Percentiles rank a stretch among this genome's conserved stretches.
Evolutionary conservation across 2,329 filamentous ascomycete species (phyloP).

Genomic region (Trichoderma breve): DNA sequence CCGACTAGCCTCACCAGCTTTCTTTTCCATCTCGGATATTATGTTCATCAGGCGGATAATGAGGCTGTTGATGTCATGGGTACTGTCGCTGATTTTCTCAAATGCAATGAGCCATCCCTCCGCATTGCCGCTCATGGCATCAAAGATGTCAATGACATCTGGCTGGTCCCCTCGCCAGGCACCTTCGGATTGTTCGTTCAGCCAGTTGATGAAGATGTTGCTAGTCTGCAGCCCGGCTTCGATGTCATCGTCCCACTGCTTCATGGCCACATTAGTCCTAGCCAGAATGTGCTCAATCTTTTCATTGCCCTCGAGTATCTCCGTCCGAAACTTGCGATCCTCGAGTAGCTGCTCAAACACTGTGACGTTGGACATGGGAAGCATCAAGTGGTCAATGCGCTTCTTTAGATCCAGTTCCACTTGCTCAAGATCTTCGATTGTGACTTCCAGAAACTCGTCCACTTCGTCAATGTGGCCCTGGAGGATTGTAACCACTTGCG

Average conservation of each 20-base stretch:
- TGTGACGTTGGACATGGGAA: constrained; percentile 78
- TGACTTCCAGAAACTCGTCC: constrained; percentile 83
- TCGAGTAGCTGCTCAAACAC: constrained; percentile 87
- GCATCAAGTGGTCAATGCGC: constrained; percentile 73
- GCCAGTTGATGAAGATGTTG: constrained; percentile 72
- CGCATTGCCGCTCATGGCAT: constrained; percentile 89
- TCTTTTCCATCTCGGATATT: constrained; percentile 80
- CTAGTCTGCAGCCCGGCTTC: constrained; percentile 74
- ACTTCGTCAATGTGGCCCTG: constrained; percentile 92
- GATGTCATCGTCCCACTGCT: constrained; percentile 76
- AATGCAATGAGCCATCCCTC: constrained; percentile 87
- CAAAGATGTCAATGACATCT: constrained; percentile 68
- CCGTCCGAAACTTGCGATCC: constrained; percentile 75
- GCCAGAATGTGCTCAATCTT: constrained; percentile 86
- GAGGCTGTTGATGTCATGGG: constrained; percentile 65
- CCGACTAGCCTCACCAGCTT: constrained; percentile 79
- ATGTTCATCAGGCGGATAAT: constrained; percentile 73
- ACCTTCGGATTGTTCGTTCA: constrained; percentile 63
- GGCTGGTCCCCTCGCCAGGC: constrained; percentile 61
- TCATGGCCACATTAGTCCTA: constrained; percentile 73
- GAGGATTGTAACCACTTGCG: constrained; percentile 83
- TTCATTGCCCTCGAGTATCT: constrained; percentile 83
- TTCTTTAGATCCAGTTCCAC: constrained; percentile 77
- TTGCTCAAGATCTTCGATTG: constrained; percentile 78
- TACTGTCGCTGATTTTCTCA: constrained; percentile 70